Percentiles rank a stretch among this genome's conserved stretches.
Evolutionary conservation across 2,329 filamentous ascomycete species (phyloP).

Genomic region (Trichoderma brevicompactum): DNA sequence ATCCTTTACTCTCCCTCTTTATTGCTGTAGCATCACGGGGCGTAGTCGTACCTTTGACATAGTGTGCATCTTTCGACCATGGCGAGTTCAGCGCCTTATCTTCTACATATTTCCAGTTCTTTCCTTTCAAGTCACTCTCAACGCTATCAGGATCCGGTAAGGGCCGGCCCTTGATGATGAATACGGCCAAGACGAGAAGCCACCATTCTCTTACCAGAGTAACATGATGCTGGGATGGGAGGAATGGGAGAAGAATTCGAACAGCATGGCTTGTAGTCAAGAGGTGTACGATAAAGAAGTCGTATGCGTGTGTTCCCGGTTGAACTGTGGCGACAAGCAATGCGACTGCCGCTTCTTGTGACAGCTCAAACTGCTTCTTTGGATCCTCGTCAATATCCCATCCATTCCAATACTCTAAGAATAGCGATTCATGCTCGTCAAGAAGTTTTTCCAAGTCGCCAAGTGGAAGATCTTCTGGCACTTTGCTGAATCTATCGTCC

Average conservation of each 20-base stretch:
- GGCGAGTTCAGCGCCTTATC: conserved; percentile 70
- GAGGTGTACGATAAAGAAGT: conserved; percentile 82
- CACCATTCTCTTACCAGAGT: conserved; percentile 84
- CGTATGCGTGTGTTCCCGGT: conserved; percentile 67
- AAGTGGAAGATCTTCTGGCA: conserved; percentile 63
- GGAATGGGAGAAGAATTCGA: conserved; percentile 77
- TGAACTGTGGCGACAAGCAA: conserved; percentile 65
- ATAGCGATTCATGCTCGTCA: conserved; percentile 65
- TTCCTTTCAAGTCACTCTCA: conserved; percentile 60
- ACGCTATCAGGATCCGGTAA: conserved; percentile 69
- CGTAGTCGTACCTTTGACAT: conserved; percentile 70
- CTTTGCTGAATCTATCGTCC: conserved; percentile 71
- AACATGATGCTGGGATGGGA: conserved; percentile 75
- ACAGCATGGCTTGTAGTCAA: conserved; percentile 87
- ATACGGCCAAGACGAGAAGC: conserved; percentile 78
- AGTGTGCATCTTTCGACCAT: conserved; percentile 77
- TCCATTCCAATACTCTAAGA: conserved; percentile 90
- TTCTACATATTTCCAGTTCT: conserved; percentile 77
- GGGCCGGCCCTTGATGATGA: conserved; percentile 75
- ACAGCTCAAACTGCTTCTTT: conserved; percentile 73
- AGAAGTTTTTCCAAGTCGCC: conserved; percentile 72
- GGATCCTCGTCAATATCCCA: conserved; percentile 74
- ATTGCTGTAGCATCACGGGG: background rate
- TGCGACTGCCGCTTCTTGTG: conserved; percentile 64
- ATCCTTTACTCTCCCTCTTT: background rate